phyloP scores from a whole-genome alignment of 129 eudicot species.

The Chrysanthemum lavandulifolium region DNA sequence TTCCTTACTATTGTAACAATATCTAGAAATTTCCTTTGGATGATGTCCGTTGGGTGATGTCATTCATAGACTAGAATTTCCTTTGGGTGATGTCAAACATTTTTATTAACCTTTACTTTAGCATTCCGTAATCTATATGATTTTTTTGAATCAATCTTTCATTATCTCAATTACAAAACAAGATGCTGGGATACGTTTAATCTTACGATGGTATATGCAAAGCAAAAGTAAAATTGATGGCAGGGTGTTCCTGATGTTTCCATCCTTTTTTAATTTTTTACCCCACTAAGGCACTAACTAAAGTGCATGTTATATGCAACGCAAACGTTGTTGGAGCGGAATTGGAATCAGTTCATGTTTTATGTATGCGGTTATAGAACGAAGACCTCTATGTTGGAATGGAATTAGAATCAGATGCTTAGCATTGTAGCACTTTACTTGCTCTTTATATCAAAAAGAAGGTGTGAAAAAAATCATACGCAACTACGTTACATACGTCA shows the following conservation, averaged over 20 bases:
- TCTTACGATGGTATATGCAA: background rate
- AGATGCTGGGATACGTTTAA: background rate
- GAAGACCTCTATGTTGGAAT: background rate
- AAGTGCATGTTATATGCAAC: background rate
- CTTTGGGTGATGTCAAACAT: no score
- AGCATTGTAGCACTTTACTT: constrained; percentile 3
- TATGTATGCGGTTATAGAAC: background rate
- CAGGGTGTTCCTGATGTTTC: background rate
- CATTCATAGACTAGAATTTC: background rate
- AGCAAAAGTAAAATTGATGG: constrained; percentile 7
- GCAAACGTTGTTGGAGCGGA: background rate
- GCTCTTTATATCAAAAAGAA: constrained; percentile 1
- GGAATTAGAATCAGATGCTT: constrained; percentile 15
- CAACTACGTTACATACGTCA: background rate
- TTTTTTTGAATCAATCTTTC: background rate
- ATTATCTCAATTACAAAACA: background rate
- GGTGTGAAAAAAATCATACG: background rate
- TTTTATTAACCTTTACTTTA: background rate
- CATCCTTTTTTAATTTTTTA: background rate
- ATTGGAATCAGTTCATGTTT: constrained; percentile 27
- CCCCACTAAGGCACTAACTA: constrained; percentile 7
- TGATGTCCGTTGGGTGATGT: no score
- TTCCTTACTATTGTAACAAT: background rate
- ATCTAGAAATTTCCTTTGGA: no score
- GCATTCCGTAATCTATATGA: background rate